These are phyloP conservation scores for Sporothrix phasma DNA, from an alignment of 2,329 filamentous ascomycete genomes.

Conservation along the genomic window DNA sequence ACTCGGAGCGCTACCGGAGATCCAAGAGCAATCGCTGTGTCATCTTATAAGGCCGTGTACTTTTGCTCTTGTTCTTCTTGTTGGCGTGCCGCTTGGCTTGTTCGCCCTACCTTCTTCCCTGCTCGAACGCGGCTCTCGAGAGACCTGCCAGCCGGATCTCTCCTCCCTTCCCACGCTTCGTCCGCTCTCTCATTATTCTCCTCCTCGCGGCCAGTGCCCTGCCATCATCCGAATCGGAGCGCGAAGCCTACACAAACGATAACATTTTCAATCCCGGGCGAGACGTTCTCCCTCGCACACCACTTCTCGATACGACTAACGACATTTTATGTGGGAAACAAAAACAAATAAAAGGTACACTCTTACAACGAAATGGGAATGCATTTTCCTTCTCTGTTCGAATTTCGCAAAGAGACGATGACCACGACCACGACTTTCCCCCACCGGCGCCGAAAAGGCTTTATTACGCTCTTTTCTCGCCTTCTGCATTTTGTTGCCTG, in stretches of 20 bases:
- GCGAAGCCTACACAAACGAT: neutral
- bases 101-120: neutral
- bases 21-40: constrained; percentile 19
- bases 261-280: neutral
- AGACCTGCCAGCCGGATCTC: constrained; percentile 2
- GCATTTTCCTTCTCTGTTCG: neutral
- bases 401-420: constrained; percentile 11
- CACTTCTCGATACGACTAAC: constrained; percentile 6
- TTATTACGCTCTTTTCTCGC: neutral
- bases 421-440: constrained; percentile 1
- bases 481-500: neutral
- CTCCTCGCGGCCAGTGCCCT: neutral
- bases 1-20: constrained; percentile 19
- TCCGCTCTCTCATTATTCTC: neutral
- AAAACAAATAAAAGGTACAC: constrained; percentile 6
- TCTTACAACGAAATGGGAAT: neutral
- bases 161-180: neutral
- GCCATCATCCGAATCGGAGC: neutral
- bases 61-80: neutral
- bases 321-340: constrained; percentile 6
- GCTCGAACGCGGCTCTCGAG: neutral
- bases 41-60: constrained; percentile 16
- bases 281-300: neutral
- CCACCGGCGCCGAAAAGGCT: neutral
- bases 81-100: too few relatives aligned